Evolutionary conservation across 2,329 filamentous ascomycete genomes (phyloP).

Genomic region (Zymoseptoria brevis): DNA sequence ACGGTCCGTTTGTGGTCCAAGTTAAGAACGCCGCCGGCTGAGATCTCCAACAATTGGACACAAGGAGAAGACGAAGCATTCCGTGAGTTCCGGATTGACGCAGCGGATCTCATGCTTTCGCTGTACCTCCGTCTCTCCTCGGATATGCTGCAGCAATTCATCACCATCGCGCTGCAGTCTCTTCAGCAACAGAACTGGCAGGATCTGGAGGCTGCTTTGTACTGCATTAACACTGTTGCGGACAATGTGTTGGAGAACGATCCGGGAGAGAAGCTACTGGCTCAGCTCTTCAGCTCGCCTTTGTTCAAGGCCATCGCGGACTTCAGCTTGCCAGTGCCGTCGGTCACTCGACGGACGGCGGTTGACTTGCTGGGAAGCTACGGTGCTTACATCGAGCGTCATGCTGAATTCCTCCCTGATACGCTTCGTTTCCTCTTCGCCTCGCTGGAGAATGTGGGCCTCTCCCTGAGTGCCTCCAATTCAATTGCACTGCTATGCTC

Average conservation of each 20-base stretch:
- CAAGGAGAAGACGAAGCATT: constrained; percentile 45
- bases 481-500: constrained; percentile 69
- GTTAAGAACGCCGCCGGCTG: constrained; percentile 48
- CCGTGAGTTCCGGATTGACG: constrained; percentile 63
- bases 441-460: constrained; percentile 50
- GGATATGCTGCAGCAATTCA: constrained; percentile 40
- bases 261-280: constrained; percentile 52
- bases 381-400: constrained; percentile 66
- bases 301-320: constrained; percentile 45
- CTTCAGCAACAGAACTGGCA: constrained; percentile 39
- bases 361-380: constrained; percentile 65
- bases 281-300: constrained; percentile 56
- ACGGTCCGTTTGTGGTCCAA: constrained; percentile 24
- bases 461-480: constrained; percentile 63
- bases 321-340: constrained; percentile 45
- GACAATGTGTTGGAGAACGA: constrained; percentile 55
- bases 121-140: constrained; percentile 51
- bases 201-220: constrained; percentile 46
- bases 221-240: constrained; percentile 58
- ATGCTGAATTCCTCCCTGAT: constrained; percentile 58
- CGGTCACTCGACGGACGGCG: constrained; percentile 58
- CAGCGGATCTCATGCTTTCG: constrained; percentile 68
- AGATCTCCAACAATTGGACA: constrained; percentile 57
- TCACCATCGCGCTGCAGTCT: constrained; percentile 36
- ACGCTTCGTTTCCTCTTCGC: constrained; percentile 68